These are phyloP conservation scores for Picea engelmannii DNA, from an alignment of 83 land plant genomes.

Conservation along the genomic window DNA sequence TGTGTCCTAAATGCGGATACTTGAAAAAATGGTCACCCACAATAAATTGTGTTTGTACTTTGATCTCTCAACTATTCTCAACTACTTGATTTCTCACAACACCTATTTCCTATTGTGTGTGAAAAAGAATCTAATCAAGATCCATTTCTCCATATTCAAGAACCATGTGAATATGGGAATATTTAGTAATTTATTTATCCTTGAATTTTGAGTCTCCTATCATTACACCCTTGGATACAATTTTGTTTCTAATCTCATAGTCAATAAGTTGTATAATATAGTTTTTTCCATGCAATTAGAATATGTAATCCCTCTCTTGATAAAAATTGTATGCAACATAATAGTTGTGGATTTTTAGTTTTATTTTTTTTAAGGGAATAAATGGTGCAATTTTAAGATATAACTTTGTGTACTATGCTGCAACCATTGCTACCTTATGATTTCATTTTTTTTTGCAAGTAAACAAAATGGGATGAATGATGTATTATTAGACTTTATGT, in stretches of 20 bases:
- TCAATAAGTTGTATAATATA: conserved; percentile 88
- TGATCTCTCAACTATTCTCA: conserved; percentile 57
- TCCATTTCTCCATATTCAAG: conserved; percentile 98
- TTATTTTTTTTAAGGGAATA: too few species aligned
- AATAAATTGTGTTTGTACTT: too few species aligned
- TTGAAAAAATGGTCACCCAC: too few species aligned
- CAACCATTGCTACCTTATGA: not conserved
- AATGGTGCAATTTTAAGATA: too few species aligned
- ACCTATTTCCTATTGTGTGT: conserved; percentile 74
- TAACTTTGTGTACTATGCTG: too few species aligned
- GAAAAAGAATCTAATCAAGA: conserved; percentile 81
- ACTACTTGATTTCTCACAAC: conserved; percentile 40
- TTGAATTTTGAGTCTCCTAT: conserved; percentile 34
- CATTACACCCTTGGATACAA: conserved; percentile 49
- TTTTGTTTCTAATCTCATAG: conserved; percentile 91
- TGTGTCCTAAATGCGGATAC: too few species aligned
- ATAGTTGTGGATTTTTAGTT: conserved; percentile 16
- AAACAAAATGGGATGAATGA: too few species aligned
- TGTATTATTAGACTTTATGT: too few species aligned
- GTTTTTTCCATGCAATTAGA: conserved; percentile 67
- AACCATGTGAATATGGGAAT: conserved; percentile 90
- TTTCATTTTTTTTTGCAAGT: too few species aligned
- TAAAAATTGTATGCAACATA: conserved; percentile 87
- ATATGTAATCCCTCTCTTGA: conserved; percentile 88
- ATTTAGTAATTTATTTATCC: conserved; percentile 71